Conservation (phyloP, 2,329 filamentous ascomycete species). For the Calonectria crousiana region DNA sequence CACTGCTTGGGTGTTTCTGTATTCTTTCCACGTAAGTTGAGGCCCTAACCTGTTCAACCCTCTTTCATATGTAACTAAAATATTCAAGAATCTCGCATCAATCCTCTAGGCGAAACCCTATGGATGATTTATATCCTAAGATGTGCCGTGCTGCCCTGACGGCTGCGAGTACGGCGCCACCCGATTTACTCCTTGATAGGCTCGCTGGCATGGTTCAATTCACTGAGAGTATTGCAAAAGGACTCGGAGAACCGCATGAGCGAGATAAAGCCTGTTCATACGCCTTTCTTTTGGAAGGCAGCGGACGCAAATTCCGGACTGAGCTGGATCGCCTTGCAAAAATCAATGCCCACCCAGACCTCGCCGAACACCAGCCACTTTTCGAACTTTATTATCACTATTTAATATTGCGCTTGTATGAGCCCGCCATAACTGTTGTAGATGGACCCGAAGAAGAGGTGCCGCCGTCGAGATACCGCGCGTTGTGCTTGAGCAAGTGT, state of each 20-base stretch:
- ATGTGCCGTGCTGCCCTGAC: slow-evolving; percentile 48
- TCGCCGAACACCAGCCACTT: slow-evolving; percentile 1
- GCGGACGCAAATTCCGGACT: slow-evolving; percentile 47
- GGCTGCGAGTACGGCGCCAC: slow-evolving; percentile 38
- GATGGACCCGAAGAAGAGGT: slow-evolving; percentile 42
- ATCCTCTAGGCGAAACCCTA: slow-evolving; percentile 49
- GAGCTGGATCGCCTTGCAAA: slow-evolving; percentile 50
- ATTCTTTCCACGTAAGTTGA: slow-evolving; percentile 53
- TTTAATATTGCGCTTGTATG: slow-evolving; percentile 52
- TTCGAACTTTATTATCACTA: slow-evolving; percentile 52
- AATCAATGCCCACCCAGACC: slow-evolving; percentile 35
- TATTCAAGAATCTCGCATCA: slow-evolving; percentile 51
- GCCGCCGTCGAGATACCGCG: slow-evolving; percentile 43
- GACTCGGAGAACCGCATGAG: slow-evolving; percentile 48
- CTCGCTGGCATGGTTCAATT: slow-evolving; percentile 51
- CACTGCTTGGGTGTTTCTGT: slow-evolving; percentile 55
- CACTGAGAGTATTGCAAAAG: slow-evolving; percentile 49
- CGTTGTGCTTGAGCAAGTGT: slow-evolving; percentile 51
- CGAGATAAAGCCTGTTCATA: slow-evolving; percentile 44
- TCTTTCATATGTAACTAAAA: not conserved
- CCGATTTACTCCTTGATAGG: slow-evolving; percentile 50
- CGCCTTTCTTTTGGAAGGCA: slow-evolving; percentile 49
- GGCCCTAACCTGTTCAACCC: not conserved
- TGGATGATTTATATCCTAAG: slow-evolving; percentile 49
- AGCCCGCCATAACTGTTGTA: slow-evolving; percentile 52